phyloP scores from a whole-genome alignment of 495 filamentous ascomycete genomes.

The Aspergillus sparsus region DNA sequence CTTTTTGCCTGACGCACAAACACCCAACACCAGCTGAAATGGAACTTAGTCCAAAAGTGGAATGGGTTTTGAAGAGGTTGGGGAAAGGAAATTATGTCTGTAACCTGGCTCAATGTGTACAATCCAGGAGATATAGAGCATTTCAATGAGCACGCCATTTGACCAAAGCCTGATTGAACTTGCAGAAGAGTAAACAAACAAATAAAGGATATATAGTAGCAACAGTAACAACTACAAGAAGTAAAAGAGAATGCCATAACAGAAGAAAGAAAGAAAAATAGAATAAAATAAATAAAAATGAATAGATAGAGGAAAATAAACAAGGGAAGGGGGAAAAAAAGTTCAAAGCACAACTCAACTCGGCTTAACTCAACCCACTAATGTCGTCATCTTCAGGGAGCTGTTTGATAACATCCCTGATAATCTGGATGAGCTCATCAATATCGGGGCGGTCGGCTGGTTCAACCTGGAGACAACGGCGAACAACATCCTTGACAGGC shows the following conservation, averaged over 20 bases:
- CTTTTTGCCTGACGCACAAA: too few relatives aligned
- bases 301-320: not conserved
- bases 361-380: conserved; percentile 30
- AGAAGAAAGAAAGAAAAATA: not conserved
- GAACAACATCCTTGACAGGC: conserved; percentile 77
- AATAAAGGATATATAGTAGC: not conserved
- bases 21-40: too few relatives aligned
- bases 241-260: too few relatives aligned
- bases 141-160: not conserved
- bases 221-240: too few relatives aligned
- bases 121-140: conserved; percentile 1
- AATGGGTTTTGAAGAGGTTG: not conserved
- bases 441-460: conserved; percentile 88
- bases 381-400: conserved; percentile 69
- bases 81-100: conserved; percentile 1
- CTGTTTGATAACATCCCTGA: conserved; percentile 71
- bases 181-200: not conserved
- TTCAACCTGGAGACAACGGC: conserved; percentile 89
- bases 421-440: conserved; percentile 78
- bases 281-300: conserved; percentile 4
- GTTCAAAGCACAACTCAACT: not conserved
- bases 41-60: too few relatives aligned
- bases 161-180: not conserved
- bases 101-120: conserved; percentile 4
- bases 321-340: conserved; percentile 6